phyloP scores from a whole-genome alignment of 2,329 filamentous ascomycete genomes.

The Fusarium paranaense region DNA sequence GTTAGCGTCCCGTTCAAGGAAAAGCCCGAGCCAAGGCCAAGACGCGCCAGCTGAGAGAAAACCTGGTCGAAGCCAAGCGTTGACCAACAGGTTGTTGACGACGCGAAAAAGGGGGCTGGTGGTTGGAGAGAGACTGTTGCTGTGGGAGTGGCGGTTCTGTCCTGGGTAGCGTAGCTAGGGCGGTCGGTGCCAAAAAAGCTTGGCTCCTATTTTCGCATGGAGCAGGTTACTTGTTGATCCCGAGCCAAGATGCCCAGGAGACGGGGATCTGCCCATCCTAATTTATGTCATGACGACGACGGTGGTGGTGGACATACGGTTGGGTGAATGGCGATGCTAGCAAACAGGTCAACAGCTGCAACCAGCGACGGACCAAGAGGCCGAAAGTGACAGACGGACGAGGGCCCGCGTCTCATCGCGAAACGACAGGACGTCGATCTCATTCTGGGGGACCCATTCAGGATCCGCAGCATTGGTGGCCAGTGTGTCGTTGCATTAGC shows the following conservation, averaged over 20 bases:
- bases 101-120: slow-evolving; percentile 21
- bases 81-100: slow-evolving; percentile 6
- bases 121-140: slow-evolving; percentile 11
- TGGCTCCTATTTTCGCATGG: not conserved
- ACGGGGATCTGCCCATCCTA: slow-evolving; percentile 35
- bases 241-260: slow-evolving; percentile 1
- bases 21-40: slow-evolving; percentile 10
- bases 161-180: not conserved
- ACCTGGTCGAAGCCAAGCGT: slow-evolving; percentile 2
- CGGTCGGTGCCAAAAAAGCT: slow-evolving; percentile 2
- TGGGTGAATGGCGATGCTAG: slow-evolving; percentile 21
- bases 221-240: slow-evolving; percentile 12
- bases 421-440: slow-evolving; percentile 29
- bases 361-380: slow-evolving; percentile 26
- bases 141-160: slow-evolving; percentile 24
- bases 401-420: slow-evolving; percentile 4
- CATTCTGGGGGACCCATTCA: slow-evolving; percentile 25
- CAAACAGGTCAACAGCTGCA: slow-evolving; percentile 7
- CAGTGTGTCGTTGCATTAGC: not conserved
- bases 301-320: slow-evolving; percentile 13
- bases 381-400: slow-evolving; percentile 16
- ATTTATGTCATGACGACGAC: slow-evolving; percentile 38
- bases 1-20: not conserved
- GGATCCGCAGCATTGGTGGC: slow-evolving; percentile 3
- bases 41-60: slow-evolving; percentile 4